Evolutionary conservation across 2,329 filamentous ascomycete species (phyloP), one percentile per base, ranked within the genome.

Genomic region (Tolypocladium capitatum): DNA sequence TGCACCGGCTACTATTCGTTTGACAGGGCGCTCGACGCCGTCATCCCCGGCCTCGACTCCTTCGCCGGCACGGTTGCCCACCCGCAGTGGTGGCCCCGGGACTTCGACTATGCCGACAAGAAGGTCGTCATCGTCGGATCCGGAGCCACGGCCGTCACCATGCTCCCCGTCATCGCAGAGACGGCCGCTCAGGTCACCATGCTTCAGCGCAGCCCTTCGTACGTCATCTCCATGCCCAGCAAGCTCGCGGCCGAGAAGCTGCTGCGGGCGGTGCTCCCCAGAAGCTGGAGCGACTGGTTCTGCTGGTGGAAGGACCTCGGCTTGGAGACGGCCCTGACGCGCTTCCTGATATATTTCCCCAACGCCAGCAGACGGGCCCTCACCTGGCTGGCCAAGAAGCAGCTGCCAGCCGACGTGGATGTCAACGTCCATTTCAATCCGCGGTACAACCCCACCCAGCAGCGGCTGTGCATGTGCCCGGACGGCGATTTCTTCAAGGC

Each of bases 81-180:
- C 52, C 84, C 84, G 0, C 84, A 88, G 56, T 87, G 84, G 70
- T 91, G 86, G 86, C 83, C 84, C 0, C 68, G 82, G 48, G 72
- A 80, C 43, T 66, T 85, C 35, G 75, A 86, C 56, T 83, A 83
- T 60, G 64, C 70, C 6, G 70, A 71, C 60, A 87, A 89, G 63
- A 76, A 77, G 41, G 70, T 91, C 21, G 74, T 86, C 40, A 71
- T 91, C 49, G 78, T 92, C 52, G 86, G 86, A 16, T 83, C 78
- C 16, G 88, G 88, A 8, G 87, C 87, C 2, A 94, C 88, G 0
- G 83, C 86, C 7, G 67, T 91, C 44, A 92, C 87, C 0, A 71
- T 94, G 1, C 62, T 94, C 3, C 88, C 87, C 0, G 76, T 73
- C 43, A 65, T 94, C 42, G 78, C 80, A 1, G 67, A 83, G 40